A percentile compares a stretch with the other conserved stretches of the same genome.
Evolutionary conservation across 306 rosid species (phyloP).

Genomic region (Inga leiocalycina): DNA sequence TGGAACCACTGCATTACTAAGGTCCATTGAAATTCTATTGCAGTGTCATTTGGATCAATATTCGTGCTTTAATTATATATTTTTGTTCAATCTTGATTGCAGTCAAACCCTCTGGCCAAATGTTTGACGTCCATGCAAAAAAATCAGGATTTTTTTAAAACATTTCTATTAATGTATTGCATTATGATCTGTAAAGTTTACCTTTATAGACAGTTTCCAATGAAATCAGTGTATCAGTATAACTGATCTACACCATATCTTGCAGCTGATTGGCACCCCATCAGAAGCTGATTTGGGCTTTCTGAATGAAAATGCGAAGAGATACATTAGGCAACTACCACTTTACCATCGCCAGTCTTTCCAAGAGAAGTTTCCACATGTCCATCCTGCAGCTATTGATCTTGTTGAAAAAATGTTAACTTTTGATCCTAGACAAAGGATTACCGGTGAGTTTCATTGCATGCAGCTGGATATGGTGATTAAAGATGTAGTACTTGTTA

Average conservation of each 20-base stretch:
- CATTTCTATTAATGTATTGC: background rate
- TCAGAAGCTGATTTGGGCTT: conserved; percentile 89
- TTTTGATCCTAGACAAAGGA: conserved; percentile 85
- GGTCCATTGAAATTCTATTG: conserved; percentile 34
- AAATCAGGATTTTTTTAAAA: background rate
- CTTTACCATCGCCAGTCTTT: conserved; percentile 80
- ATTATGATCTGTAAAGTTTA: conserved; percentile 7
- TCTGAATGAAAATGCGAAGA: conserved; percentile 94
- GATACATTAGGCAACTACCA: conserved; percentile 86
- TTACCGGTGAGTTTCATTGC: conserved; percentile 77
- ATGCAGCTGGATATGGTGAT: conserved; percentile 9
- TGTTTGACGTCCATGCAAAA: background rate
- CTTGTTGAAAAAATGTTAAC: conserved; percentile 97
- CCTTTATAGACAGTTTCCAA: conserved; percentile 15
- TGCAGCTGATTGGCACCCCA: conserved; percentile 99
- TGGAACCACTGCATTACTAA: conserved; percentile 11
- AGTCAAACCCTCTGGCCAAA: conserved; percentile 7
- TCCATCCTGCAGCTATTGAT: conserved; percentile 92
- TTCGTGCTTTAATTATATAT: conserved; percentile 6
- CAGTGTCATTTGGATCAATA: conserved; percentile 21
- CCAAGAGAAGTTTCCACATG: conserved; percentile 89
- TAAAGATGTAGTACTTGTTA: conserved; percentile 26
- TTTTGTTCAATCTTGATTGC: conserved; percentile 15
- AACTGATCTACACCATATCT: conserved; percentile 24
- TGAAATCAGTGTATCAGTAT: conserved; percentile 18